Percentiles rank a stretch among this genome's conserved stretches.
phyloP scores from a whole-genome alignment of 2,329 filamentous ascomycete species.

The Colletotrichum coccodes region DNA sequence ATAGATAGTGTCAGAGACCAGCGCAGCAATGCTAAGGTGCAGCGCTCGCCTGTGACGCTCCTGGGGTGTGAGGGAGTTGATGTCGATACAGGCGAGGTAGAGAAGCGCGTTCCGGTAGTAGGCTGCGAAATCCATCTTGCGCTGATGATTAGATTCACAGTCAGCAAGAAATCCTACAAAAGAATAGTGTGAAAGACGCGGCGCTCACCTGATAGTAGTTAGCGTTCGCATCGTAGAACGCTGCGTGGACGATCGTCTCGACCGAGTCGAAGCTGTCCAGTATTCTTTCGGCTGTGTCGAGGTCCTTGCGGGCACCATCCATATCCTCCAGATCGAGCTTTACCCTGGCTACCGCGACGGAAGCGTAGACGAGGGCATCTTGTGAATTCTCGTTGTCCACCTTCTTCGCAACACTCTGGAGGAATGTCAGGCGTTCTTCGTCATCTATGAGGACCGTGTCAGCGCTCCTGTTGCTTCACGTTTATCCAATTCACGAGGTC shows the following conservation, averaged over 20 bases:
- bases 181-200: conserved; percentile 11
- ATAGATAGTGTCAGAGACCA: conserved; percentile 96
- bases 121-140: conserved; percentile 90
- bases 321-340: conserved; percentile 84
- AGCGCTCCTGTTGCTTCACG: neutral
- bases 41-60: conserved; percentile 89
- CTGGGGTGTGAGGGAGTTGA: conserved; percentile 75
- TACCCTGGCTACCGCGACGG: conserved; percentile 87
- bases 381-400: conserved; percentile 93
- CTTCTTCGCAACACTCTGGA: conserved; percentile 84
- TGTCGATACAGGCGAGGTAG: conserved; percentile 95
- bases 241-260: conserved; percentile 93
- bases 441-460: conserved; percentile 69
- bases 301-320: conserved; percentile 84
- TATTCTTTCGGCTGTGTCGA: conserved; percentile 88
- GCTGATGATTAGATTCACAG: conserved; percentile 39
- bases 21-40: conserved; percentile 89
- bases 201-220: conserved; percentile 83
- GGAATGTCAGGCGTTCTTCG: conserved; percentile 85
- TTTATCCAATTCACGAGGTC: conserved; percentile 16
- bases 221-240: conserved; percentile 95
- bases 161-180: conserved; percentile 46
- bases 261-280: conserved; percentile 94
- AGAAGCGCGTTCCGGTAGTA: conserved; percentile 98
- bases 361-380: conserved; percentile 95